phyloP scores from a whole-genome alignment of 2,329 filamentous ascomycete species.

The Madurella fahalii region DNA sequence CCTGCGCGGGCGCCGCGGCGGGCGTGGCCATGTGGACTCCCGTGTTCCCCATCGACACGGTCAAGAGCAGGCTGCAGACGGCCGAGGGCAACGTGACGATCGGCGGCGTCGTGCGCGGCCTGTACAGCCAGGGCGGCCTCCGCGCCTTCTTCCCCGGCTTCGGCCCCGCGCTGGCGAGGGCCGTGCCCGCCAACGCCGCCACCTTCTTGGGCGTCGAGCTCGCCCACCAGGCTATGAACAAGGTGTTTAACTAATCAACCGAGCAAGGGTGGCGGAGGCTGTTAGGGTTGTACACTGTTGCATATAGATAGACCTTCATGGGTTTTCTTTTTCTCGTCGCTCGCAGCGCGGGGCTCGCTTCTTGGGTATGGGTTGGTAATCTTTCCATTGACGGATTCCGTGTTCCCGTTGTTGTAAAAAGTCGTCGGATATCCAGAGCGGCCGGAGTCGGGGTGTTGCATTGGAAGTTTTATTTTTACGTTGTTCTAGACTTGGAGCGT shows the following conservation, averaged over 20 bases:
- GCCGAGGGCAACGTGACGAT: slow-evolving; percentile 82
- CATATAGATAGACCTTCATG: too few relatives aligned
- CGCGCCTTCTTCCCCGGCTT: slow-evolving; percentile 98
- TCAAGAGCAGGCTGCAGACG: slow-evolving; percentile 92
- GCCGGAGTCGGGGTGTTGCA: not conserved
- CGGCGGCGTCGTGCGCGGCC: slow-evolving; percentile 69
- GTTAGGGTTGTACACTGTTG: too few relatives aligned
- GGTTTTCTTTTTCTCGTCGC: too few relatives aligned
- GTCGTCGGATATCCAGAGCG: not conserved
- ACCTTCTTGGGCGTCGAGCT: slow-evolving; percentile 86
- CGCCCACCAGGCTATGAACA: slow-evolving; percentile 78
- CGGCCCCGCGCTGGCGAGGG: slow-evolving; percentile 84
- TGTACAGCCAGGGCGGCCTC: slow-evolving; percentile 79
- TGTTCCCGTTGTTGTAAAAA: not conserved
- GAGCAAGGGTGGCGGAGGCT: not conserved
- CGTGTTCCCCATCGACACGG: slow-evolving; percentile 94
- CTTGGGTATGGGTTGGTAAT: not conserved
- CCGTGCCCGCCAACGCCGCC: slow-evolving; percentile 92
- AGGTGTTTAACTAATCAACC: slow-evolving; percentile 51
- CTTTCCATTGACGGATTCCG: not conserved
- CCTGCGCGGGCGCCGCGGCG: slow-evolving; percentile 81
- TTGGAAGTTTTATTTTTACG: not conserved
- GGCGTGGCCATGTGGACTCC: slow-evolving; percentile 99
- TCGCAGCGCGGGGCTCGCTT: too few relatives aligned
- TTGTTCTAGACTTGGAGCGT: not conserved